Base-by-base conservation (phyloP, 495 filamentous ascomycete genomes). In the Massariosphaeria phaeospora region DNA sequence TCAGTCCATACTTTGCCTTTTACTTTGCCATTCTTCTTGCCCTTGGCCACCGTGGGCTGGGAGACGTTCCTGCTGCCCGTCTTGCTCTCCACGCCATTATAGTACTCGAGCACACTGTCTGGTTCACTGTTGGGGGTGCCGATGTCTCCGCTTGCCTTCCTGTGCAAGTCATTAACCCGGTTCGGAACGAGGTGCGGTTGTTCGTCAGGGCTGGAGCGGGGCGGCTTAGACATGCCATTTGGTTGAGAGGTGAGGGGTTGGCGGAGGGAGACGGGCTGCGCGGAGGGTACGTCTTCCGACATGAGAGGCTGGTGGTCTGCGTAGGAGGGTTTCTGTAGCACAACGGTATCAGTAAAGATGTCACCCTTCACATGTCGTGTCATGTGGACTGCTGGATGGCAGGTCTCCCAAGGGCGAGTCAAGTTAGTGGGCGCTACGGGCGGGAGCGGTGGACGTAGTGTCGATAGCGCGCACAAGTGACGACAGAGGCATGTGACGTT, bases 31-130 rank as follows among this genome's bases (percentile, higher is more conserved):
- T 65, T 63, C 43, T 50, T 78, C 60, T 77, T 79, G 25, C 73
- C 64, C 13, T 70, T 70, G 17, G 68, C 66, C 50, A 57, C 44
- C 25, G 20, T 30, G 9, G 43, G 31, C 31, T 51, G 41, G 6
- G 60, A 46, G n/a, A 38, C 13, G 35, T 38, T 59, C 25, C 56
- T 54, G 29, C 48, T 63, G 26, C 65, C 65, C 43, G 69, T 67
- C 43, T 69, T 68, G 51, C 57, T 71, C 27, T 62, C 66, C 57
- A 23, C 64, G 55, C 23, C 71, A 74, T 67, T 65, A 55, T 83
- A 77, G 18, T 76, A 67, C 48, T 84, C 82, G 23, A 79, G 66
- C 26, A 78, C 55, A 67, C 74, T 83, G 52, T 82, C 78, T 34
- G 73, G 67, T 43, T 80, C 80, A 53, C 75, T 82, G 47, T 73